Evolutionary conservation across 2,329 filamentous ascomycete genomes (phyloP).

Genomic region (Ampelomyces quisqualis): DNA sequence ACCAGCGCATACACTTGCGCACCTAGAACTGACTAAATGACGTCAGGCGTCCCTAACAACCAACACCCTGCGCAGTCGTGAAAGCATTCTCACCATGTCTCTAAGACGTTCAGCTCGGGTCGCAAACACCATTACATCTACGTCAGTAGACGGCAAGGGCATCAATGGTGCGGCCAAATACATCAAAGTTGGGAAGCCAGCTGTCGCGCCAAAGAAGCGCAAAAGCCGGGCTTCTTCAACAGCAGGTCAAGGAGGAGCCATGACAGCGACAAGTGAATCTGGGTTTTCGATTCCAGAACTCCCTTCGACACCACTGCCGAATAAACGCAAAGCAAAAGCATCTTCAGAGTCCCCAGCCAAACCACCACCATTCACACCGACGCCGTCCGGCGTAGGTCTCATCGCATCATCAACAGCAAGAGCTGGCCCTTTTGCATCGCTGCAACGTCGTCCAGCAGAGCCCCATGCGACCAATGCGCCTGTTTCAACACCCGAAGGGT

Average conservation of each 20-base stretch:
- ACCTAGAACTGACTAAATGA: constrained; percentile 19
- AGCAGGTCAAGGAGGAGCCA: constrained; percentile 3
- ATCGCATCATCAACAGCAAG: constrained; percentile 39
- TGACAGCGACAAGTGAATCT: constrained; percentile 1
- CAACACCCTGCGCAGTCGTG: constrained; percentile 2
- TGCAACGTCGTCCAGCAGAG: constrained; percentile 58
- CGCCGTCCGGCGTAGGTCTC: constrained; percentile 52
- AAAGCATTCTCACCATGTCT: constrained; percentile 47
- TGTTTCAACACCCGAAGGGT: constrained; percentile 70
- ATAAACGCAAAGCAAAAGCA: constrained; percentile 24
- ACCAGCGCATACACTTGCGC: constrained; percentile 49
- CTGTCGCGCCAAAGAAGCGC: constrained; percentile 25
- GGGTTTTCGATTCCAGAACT: constrained; percentile 16
- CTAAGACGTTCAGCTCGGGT: constrained; percentile 56
- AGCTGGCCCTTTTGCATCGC: too few species aligned
- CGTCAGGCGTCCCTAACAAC: constrained; percentile 19
- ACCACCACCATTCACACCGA: constrained; percentile 44
- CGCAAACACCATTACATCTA: constrained; percentile 30
- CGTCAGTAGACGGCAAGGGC: constrained; percentile 17
- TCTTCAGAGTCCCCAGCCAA: constrained; percentile 17
- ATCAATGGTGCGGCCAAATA: constrained; percentile 12
- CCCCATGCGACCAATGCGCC: constrained; percentile 68
- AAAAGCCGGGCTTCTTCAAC: constrained; percentile 18
- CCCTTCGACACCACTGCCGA: constrained; percentile 37
- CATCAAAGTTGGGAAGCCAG: constrained; percentile 11